Conservation (phyloP, 2,329 filamentous ascomycete genomes). For the Phoma sp. region DNA sequence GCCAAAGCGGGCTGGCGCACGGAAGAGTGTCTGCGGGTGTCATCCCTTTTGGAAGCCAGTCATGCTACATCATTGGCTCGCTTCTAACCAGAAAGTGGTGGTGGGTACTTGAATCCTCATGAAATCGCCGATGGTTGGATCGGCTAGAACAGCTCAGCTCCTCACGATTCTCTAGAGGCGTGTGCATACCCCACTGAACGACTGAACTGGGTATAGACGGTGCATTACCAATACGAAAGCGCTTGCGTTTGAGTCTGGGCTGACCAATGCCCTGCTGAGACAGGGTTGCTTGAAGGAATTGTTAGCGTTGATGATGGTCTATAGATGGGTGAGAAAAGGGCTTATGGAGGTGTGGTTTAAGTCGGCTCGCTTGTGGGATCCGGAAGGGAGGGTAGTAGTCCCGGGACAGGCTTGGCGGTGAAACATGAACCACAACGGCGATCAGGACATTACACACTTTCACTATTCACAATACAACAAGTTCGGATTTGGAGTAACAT, state of each 20-base stretch:
- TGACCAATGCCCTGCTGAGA: background rate
- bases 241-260: too few relatives aligned
- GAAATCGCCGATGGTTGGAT: background rate
- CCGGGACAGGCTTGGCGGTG: too few relatives aligned
- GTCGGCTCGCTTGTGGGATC: conserved; percentile 3
- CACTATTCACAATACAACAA: background rate
- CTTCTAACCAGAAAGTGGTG: background rate
- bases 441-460: background rate
- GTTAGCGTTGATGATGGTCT: background rate
- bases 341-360: background rate
- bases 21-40: background rate
- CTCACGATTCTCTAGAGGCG: background rate
- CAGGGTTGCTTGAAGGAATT: background rate
- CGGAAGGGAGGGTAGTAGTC: conserved; percentile 8
- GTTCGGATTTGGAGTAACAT: background rate
- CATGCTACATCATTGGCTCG: background rate
- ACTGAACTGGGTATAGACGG: background rate
- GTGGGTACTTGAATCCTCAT: background rate
- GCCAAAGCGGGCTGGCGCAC: background rate
- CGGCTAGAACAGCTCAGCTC: background rate
- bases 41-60: background rate
- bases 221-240: background rate
- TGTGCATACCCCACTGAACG: background rate
- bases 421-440: background rate
- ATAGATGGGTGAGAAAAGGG: too few relatives aligned